Percentiles rank a stretch among this genome's conserved stretches.
These are phyloP conservation scores for Amphibolis antarctica DNA, from an alignment of 106 monocot genomes.

Conservation along the genomic window DNA sequence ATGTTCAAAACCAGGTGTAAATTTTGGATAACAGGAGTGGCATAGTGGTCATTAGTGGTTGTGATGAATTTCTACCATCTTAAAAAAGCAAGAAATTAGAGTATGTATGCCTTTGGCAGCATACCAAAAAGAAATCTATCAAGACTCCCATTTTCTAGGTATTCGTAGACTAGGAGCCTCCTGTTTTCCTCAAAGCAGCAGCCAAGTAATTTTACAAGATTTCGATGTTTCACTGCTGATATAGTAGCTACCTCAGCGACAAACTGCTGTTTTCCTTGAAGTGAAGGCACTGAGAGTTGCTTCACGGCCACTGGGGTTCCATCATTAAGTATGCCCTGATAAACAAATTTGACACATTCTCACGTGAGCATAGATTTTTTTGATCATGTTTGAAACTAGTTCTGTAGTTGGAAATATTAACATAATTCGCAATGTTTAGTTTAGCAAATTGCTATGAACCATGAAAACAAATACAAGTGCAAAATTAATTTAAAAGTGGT, in stretches of 20 bases:
- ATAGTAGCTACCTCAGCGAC: conserved; percentile 18
- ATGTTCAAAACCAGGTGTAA: background rate
- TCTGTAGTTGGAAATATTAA: too few species aligned
- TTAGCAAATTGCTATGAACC: too few species aligned
- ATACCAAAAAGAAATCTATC: conserved; percentile 12
- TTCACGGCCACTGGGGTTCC: conserved; percentile 17
- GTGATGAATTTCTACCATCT: too few species aligned
- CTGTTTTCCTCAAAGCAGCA: conserved; percentile 11
- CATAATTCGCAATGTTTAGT: too few species aligned
- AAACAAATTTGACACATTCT: background rate
- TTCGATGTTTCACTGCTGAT: conserved; percentile 11
- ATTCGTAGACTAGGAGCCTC: conserved; percentile 15
- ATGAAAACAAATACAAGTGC: too few species aligned
- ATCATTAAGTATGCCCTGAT: conserved; percentile 12
- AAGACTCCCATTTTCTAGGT: conserved; percentile 14
- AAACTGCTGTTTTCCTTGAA: conserved; percentile 12
- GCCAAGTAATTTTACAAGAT: conserved; percentile 14
- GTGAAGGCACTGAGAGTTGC: conserved; percentile 4
- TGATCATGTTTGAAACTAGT: background rate
- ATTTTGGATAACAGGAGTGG: too few species aligned
- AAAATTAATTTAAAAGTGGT: too few species aligned
- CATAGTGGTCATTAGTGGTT: too few species aligned
- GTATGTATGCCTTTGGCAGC: too few species aligned
- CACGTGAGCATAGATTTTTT: background rate
- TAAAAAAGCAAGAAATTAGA: too few species aligned